Percentiles rank a stretch among this genome's conserved stretches.
phyloP scores from a whole-genome alignment of 805 yeast species.

The Ogataea corticis region DNA sequence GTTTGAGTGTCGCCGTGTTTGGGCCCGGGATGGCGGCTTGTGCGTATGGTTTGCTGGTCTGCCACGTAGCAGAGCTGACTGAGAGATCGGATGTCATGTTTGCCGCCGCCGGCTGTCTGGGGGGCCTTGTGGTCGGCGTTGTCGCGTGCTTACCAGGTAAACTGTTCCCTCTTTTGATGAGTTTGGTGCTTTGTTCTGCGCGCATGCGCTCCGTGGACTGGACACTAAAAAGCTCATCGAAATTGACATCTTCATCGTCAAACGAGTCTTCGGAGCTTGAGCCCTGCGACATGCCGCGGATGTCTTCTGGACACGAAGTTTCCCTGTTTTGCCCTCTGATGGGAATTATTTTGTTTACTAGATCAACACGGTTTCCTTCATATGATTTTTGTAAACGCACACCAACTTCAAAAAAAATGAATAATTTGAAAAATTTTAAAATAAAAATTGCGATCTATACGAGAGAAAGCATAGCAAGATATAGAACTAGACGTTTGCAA shows the following conservation, averaged over 20 bases:
- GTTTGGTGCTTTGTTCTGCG: neutral
- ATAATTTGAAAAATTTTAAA: constrained; percentile 5
- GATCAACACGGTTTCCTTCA: neutral
- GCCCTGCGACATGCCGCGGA: constrained; percentile 11
- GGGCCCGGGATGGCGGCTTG: no score
- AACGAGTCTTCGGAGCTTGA: constrained; percentile 32
- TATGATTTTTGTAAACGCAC: constrained; percentile 5
- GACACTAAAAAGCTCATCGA: constrained; percentile 25
- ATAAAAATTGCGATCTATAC: constrained; percentile 6
- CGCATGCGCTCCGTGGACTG: constrained; percentile 5
- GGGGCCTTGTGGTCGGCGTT: neutral
- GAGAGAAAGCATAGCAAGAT: neutral
- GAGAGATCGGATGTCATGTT: no score
- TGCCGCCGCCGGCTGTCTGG: neutral
- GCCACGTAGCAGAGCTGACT: no score
- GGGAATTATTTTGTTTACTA: neutral
- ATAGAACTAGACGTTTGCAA: constrained; percentile 3
- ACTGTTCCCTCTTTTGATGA: neutral
- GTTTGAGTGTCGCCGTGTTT: no score
- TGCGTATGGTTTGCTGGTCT: no score
- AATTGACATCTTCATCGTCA: constrained; percentile 35
- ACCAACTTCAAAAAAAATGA: constrained; percentile 10
- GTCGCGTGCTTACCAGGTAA: neutral
- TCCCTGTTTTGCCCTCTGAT: neutral
- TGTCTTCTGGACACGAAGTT: neutral